Conservation (phyloP, 352 stramenopile species). For the Phytophthora pisi region DNA sequence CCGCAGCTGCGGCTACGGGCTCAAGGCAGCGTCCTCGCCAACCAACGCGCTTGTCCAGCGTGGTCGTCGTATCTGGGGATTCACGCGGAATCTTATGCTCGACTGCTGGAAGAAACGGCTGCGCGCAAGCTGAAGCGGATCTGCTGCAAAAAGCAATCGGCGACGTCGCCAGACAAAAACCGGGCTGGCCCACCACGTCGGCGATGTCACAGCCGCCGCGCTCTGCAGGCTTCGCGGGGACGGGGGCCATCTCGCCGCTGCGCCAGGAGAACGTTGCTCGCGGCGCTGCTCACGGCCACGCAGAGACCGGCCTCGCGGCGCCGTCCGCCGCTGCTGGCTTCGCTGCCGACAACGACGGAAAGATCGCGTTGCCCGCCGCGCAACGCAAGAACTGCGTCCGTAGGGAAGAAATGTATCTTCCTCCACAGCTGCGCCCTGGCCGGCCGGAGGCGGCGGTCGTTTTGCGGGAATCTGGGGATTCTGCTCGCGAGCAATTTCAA, state of each 20-base stretch:
- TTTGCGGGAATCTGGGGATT: conserved; percentile 31
- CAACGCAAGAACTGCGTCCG: neutral
- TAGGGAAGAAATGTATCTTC: conserved; percentile 9
- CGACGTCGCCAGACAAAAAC: conserved; percentile 18
- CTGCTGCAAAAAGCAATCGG: conserved; percentile 7
- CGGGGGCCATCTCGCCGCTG: conserved; percentile 7
- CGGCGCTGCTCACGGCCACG: conserved; percentile 6
- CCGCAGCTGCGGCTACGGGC: too few species aligned
- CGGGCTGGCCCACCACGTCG: conserved; percentile 28
- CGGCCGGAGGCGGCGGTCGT: conserved; percentile 10
- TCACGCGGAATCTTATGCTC: conserved; percentile 22
- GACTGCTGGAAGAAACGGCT: conserved; percentile 15
- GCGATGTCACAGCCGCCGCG: conserved; percentile 20
- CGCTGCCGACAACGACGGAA: conserved; percentile 6
- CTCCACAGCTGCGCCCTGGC: conserved; percentile 2
- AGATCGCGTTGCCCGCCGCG: conserved; percentile 15
- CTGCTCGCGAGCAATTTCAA: conserved; percentile 15
- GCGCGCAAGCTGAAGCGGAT: conserved; percentile 28
- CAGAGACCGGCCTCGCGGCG: neutral
- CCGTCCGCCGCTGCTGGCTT: neutral
- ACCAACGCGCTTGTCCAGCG: neutral
- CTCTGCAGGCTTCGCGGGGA: conserved; percentile 14
- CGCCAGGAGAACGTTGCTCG: conserved; percentile 26
- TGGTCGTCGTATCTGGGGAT: conserved; percentile 22
- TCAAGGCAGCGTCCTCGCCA: neutral